These are phyloP conservation scores for Pseudocercospora pini-densiflorae DNA, from an alignment of 2,329 filamentous ascomycete species.

Conservation along the genomic window DNA sequence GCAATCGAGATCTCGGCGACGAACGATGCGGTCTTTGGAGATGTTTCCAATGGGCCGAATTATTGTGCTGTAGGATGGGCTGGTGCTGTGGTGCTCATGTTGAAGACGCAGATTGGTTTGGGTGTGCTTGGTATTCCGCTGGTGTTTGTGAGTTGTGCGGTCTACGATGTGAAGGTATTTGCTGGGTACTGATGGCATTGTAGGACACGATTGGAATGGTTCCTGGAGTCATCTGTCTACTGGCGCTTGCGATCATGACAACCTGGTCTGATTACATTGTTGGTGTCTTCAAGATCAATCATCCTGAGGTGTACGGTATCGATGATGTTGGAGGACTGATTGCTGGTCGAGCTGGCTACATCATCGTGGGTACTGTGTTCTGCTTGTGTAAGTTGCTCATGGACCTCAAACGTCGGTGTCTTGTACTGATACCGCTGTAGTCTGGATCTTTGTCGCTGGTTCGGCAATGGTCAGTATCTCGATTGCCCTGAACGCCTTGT, in stretches of 20 bases:
- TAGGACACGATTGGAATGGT: slow-evolving; percentile 51
- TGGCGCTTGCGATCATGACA: slow-evolving; percentile 48
- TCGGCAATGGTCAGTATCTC: slow-evolving; percentile 41
- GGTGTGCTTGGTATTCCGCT: slow-evolving; percentile 56
- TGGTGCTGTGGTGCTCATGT: slow-evolving; percentile 26
- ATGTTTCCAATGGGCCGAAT: slow-evolving; percentile 24
- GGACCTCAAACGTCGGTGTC: background rate
- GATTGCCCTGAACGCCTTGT: slow-evolving; percentile 35
- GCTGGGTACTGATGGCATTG: background rate
- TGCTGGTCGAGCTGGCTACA: slow-evolving; percentile 58
- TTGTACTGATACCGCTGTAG: background rate
- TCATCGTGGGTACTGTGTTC: slow-evolving; percentile 47
- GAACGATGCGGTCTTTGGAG: slow-evolving; percentile 26
- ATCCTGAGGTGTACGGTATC: slow-evolving; percentile 62
- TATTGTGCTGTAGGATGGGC: slow-evolving; percentile 30
- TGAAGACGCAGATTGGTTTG: slow-evolving; percentile 53
- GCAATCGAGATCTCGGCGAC: slow-evolving; percentile 11
- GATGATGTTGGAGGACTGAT: slow-evolving; percentile 61
- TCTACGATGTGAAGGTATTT: background rate
- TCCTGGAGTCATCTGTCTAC: slow-evolving; percentile 53
- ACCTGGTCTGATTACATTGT: slow-evolving; percentile 57
- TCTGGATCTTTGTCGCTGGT: slow-evolving; percentile 39
- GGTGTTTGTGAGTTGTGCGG: slow-evolving; percentile 28
- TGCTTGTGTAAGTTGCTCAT: slow-evolving; percentile 11
- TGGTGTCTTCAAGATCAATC: slow-evolving; percentile 57